Evolutionary conservation across 2,329 filamentous ascomycete species (phyloP), one percentile per base, ranked within the genome.

Genomic region (Aurifilum marmelostoma): DNA sequence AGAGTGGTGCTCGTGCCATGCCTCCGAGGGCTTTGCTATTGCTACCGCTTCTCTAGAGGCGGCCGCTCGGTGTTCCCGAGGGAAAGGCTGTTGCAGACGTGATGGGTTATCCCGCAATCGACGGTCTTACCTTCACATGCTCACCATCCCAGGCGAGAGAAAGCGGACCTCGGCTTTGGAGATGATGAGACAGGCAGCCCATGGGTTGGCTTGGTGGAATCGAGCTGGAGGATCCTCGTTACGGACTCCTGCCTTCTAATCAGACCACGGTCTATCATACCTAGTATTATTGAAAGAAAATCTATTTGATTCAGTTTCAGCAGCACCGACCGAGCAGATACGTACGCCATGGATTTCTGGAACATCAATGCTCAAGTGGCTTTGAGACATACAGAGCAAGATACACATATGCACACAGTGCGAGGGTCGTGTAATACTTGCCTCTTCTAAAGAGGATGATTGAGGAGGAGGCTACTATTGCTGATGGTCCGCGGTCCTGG

Each of bases 191-290:
- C 56, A n/a, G 18, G 37, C 56, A 37, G 32, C 32, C 24, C 37
- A 16, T 14, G 21, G 32, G 14, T n/a, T 21, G 7, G 29, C 32
- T 62, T 27, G 1, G 21, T 43, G 59, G 37, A 27, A 12, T 18
- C 21, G 37, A 9, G n/a, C 34, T 43, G n/a, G 52, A 56, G 52
- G 43, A 47, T 18, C 27, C 52, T 29, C 52, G 12, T 7, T 29
- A 16, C 27, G 27, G 27, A 37, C 37, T 62, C n/a, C 59, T 27
- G n/a, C 59, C 43, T 62, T 43, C 59, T 62, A 43, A 62, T 62
- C 59, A 62, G 59, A 39, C 37, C 43, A 62, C 12, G 37, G 29
- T 59, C 29, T 27, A 37, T 58, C 14, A n/a, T 37, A 37, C 37
- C n/a, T 43, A 43, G 32, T 43, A 41, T 62, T n/a, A 11, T 62